A percentile compares a stretch with the other conserved stretches of the same genome.
phyloP scores from a whole-genome alignment of 208 protist species.

The Trypanosoma lewisi region DNA sequence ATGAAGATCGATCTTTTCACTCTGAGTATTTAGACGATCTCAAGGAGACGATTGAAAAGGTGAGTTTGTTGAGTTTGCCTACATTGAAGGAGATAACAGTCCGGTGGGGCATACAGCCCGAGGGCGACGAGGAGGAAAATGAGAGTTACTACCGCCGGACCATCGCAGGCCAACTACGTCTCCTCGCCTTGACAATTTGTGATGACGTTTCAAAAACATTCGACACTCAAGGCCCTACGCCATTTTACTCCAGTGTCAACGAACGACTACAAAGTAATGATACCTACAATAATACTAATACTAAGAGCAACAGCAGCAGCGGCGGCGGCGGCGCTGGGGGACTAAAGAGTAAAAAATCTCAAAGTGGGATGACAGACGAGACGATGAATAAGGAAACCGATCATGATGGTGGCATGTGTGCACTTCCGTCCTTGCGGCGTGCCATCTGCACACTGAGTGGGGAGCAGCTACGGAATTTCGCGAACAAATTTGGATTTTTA shows the following conservation, averaged over 20 bases:
- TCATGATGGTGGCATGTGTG: conserved; percentile 5
- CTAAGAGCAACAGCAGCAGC: neutral
- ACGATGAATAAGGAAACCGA: neutral
- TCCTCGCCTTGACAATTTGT: conserved; percentile 25
- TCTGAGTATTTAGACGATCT: conserved; percentile 17
- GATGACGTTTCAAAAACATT: conserved; percentile 10
- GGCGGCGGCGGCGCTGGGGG: too few relatives aligned
- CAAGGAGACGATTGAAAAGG: conserved; percentile 20
- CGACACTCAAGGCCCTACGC: neutral
- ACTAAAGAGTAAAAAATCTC: too few relatives aligned
- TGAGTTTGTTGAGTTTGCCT: conserved; percentile 9
- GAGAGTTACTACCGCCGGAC: conserved; percentile 19
- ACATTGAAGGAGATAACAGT: conserved; percentile 15
- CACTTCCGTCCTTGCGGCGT: conserved; percentile 41
- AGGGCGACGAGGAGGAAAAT: conserved; percentile 4
- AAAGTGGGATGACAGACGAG: neutral
- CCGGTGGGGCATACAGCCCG: conserved; percentile 19
- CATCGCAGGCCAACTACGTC: conserved; percentile 22
- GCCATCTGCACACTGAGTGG: conserved; percentile 37
- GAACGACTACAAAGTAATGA: neutral
- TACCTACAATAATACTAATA: neutral
- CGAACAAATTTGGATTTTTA: conserved; percentile 20
- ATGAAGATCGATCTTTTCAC: conserved; percentile 8
- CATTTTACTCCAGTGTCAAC: neutral
- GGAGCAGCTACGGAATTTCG: conserved; percentile 39